These are phyloP conservation scores for Malassezia nana DNA, from an alignment of 1,284 basidiomycete genomes.

Conservation along the genomic window DNA sequence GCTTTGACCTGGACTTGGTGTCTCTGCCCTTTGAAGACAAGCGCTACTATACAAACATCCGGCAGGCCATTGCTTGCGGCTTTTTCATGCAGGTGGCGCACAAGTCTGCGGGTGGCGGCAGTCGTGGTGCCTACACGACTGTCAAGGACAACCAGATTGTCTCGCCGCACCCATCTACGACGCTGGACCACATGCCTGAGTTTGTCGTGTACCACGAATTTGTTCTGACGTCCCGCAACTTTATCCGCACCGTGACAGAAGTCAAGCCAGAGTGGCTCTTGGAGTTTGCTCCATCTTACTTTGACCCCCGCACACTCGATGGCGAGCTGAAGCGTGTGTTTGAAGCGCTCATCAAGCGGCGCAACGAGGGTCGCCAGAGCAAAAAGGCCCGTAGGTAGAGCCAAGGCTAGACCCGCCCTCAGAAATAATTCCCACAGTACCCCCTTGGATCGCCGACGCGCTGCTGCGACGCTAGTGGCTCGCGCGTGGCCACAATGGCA, in stretches of 20 bases:
- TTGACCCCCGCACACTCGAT: slow-evolving; percentile 53
- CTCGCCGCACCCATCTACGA: slow-evolving; percentile 84
- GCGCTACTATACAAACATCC: slow-evolving; percentile 69
- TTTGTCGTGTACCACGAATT: slow-evolving; percentile 97
- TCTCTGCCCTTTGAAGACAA: slow-evolving; percentile 66
- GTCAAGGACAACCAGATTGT: slow-evolving; percentile 93
- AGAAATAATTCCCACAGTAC: background rate
- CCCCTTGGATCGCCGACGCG: background rate
- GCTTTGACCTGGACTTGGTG: slow-evolving; percentile 61
- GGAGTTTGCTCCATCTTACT: slow-evolving; percentile 71
- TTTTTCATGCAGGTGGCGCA: slow-evolving; percentile 99
- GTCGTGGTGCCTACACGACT: slow-evolving; percentile 54
- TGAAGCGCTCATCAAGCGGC: slow-evolving; percentile 20
- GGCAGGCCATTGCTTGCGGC: slow-evolving; percentile 75
- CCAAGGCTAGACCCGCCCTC: background rate
- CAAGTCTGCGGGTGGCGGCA: slow-evolving; percentile 51
- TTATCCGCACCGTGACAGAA: slow-evolving; percentile 84
- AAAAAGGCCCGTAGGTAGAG: slow-evolving; percentile 8
- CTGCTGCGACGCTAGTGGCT: background rate
- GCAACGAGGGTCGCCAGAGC: slow-evolving; percentile 1
- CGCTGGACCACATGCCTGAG: slow-evolving; percentile 82
- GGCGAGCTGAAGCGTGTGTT: slow-evolving; percentile 40
- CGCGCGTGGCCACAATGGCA: background rate
- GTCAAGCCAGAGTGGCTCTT: slow-evolving; percentile 82
- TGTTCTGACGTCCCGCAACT: slow-evolving; percentile 75